Percentiles rank a stretch among this genome's conserved stretches.
Evolutionary conservation across 805 yeast species (phyloP).

Genomic region (Saccharomyces eubayanus): DNA sequence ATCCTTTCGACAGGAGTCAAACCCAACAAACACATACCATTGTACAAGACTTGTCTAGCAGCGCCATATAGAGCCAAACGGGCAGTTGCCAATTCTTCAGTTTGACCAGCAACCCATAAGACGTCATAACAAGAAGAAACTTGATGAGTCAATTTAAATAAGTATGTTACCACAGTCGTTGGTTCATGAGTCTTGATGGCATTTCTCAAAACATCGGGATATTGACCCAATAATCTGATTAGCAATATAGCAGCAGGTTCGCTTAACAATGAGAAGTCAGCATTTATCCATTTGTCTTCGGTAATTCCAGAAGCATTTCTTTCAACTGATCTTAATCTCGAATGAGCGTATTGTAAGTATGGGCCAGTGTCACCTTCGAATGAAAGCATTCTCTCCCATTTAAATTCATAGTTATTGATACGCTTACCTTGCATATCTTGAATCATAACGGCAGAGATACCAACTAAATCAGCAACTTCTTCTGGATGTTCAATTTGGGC

Average conservation of each 20-base stretch:
- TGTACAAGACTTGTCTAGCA: slow-evolving; percentile 79
- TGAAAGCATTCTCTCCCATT: slow-evolving; percentile 96
- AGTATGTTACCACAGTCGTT: slow-evolving; percentile 83
- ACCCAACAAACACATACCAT: slow-evolving; percentile 84
- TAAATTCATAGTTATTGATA: slow-evolving; percentile 87
- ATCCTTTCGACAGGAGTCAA: slow-evolving; percentile 96
- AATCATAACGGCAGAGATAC: slow-evolving; percentile 95
- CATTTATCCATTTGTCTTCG: slow-evolving; percentile 34
- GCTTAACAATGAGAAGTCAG: slow-evolving; percentile 51
- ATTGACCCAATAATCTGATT: slow-evolving; percentile 72
- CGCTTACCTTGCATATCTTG: slow-evolving; percentile 98
- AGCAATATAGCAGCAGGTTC: slow-evolving; percentile 66
- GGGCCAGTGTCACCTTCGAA: slow-evolving; percentile 99
- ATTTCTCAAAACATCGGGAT: slow-evolving; percentile 79
- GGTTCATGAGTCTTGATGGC: slow-evolving; percentile 86
- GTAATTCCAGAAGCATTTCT: slow-evolving; percentile 58
- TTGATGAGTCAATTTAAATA: slow-evolving; percentile 87
- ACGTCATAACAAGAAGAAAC: slow-evolving; percentile 96
- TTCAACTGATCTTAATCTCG: slow-evolving; percentile 88
- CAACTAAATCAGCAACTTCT: slow-evolving; percentile 86
- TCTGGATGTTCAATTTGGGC: slow-evolving; percentile 92
- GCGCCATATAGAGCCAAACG: slow-evolving; percentile 85
- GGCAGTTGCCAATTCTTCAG: slow-evolving; percentile 73
- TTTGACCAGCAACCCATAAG: slow-evolving; percentile 95
- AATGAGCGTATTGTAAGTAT: slow-evolving; percentile 94